phyloP scores from a whole-genome alignment of 257 asterid genomes.

The Petunia secreta region DNA sequence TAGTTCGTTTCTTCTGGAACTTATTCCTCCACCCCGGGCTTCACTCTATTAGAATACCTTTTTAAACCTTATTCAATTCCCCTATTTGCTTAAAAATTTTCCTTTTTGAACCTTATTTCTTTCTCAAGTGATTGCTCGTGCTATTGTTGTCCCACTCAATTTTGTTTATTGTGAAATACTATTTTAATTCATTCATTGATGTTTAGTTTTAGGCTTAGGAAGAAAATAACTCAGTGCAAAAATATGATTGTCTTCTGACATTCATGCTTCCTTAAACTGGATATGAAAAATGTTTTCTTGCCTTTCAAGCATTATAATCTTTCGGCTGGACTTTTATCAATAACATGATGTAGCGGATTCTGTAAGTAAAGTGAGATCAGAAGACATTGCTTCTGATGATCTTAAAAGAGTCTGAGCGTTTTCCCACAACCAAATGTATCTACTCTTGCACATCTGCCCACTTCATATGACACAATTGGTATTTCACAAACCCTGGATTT shows the following conservation, averaged over 20 bases:
- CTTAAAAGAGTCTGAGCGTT: neutral
- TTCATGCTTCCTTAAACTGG: neutral
- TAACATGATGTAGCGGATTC: neutral
- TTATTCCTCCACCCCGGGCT: constrained; percentile 21
- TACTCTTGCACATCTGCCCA: constrained; percentile 1
- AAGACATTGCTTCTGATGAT: neutral
- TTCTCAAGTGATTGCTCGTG: constrained; percentile 13
- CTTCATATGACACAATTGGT: neutral
- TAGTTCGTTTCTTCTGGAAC: constrained; percentile 39
- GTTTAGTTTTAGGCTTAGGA: neutral
- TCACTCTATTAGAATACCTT: neutral
- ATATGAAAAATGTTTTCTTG: neutral
- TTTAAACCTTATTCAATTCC: neutral
- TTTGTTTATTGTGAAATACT: neutral
- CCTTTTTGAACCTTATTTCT: neutral
- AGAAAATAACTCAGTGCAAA: neutral
- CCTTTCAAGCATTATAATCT: neutral
- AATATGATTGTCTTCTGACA: neutral
- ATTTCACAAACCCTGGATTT: neutral
- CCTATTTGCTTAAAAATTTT: too few relatives aligned
- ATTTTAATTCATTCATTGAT: neutral
- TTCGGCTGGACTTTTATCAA: neutral
- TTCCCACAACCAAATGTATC: neutral
- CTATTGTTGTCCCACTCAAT: neutral
- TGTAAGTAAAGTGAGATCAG: neutral